phyloP scores from a whole-genome alignment of 176 grass and related monocot genomes.

The Microstegium vimineum region DNA sequence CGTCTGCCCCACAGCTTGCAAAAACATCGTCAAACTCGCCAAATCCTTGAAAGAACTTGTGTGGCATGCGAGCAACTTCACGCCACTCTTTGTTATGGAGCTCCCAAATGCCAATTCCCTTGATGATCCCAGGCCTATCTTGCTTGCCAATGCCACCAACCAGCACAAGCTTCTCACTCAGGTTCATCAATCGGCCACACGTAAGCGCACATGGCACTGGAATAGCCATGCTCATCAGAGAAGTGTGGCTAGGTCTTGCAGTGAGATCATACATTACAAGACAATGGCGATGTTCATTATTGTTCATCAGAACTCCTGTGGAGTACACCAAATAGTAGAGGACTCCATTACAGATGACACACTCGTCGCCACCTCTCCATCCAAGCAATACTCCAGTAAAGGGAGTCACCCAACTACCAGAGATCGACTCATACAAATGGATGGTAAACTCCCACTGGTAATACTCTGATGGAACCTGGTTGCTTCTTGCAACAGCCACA shows the following conservation, averaged over 20 bases:
- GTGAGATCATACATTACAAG: conserved; percentile 73
- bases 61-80: conserved; percentile 80
- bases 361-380: conserved; percentile 70
- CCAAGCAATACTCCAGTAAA: conserved; percentile 56
- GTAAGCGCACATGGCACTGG: conserved; percentile 70
- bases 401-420: conserved; percentile 46
- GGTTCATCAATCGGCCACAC: conserved; percentile 77
- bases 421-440: conserved; percentile 57
- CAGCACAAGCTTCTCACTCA: conserved; percentile 60
- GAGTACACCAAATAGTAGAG: conserved; percentile 81
- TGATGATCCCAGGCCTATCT: conserved; percentile 80
- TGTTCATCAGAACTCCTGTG: conserved; percentile 48
- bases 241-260: conserved; percentile 26
- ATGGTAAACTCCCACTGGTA: conserved; percentile 74
- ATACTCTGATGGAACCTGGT: conserved; percentile 54
- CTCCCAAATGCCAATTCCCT: conserved; percentile 94
- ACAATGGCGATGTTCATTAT: conserved; percentile 55
- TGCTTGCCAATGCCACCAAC: conserved; percentile 85
- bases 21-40: conserved; percentile 88
- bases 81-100: conserved; percentile 61
- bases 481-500: conserved; percentile 66
- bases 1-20: conserved; percentile 69
- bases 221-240: conserved; percentile 64
- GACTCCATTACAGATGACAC: conserved; percentile 80
- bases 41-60: conserved; percentile 89